These are phyloP conservation scores for Rusavskia elegans DNA, from an alignment of 495 filamentous ascomycete species.

Conservation along the genomic window DNA sequence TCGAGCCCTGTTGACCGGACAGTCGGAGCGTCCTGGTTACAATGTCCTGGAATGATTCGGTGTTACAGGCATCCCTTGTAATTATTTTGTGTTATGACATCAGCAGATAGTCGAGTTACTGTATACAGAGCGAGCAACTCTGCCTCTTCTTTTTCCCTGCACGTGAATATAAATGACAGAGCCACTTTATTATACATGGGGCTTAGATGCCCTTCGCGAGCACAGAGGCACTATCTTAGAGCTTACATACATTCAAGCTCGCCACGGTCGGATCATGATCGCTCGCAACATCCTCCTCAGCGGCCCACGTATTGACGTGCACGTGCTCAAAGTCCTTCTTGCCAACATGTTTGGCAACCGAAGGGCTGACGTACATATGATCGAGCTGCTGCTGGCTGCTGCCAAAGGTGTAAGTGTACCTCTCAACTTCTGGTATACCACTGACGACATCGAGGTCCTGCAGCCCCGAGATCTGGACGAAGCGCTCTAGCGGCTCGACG, in stretches of 20 bases:
- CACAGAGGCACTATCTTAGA: not conserved
- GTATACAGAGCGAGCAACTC: too few species aligned
- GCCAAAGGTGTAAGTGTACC: slow-evolving; percentile 45
- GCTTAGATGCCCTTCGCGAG: too few species aligned
- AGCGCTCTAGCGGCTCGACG: not conserved
- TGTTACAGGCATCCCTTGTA: too few species aligned
- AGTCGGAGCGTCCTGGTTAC: too few species aligned
- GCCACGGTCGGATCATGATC: slow-evolving; percentile 49
- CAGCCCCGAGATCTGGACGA: not conserved
- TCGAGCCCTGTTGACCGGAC: too few species aligned
- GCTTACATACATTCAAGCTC: slow-evolving; percentile 32
- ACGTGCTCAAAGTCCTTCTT: slow-evolving; percentile 36
- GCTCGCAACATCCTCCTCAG: slow-evolving; percentile 23
- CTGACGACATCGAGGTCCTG: slow-evolving; percentile 8
- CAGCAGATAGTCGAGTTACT: too few species aligned
- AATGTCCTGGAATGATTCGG: too few species aligned
- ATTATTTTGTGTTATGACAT: too few species aligned
- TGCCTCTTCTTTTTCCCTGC: too few species aligned
- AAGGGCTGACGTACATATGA: slow-evolving; percentile 40
- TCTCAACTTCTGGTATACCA: slow-evolving; percentile 27
- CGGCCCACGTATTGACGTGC: slow-evolving; percentile 45
- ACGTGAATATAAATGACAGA: too few species aligned
- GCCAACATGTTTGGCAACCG: slow-evolving; percentile 8
- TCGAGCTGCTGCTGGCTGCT: slow-evolving; percentile 35
- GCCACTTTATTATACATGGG: too few species aligned